A percentile compares a stretch with the other conserved stretches of the same genome.
Conservation (phyloP, 179 eudicot species). For the Gypsophila paniculata region DNA sequence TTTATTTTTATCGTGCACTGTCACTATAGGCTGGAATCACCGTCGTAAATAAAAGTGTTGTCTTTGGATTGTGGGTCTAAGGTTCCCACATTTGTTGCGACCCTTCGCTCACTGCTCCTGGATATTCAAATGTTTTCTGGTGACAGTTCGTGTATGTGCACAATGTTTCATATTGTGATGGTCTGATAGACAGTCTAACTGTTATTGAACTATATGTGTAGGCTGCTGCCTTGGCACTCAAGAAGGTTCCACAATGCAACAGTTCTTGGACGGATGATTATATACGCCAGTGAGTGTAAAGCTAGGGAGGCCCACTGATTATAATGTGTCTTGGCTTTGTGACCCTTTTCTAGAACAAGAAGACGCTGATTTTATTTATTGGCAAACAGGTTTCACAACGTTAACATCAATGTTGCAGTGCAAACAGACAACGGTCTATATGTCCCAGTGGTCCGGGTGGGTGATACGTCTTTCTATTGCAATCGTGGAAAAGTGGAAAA, state of each 20-base stretch:
- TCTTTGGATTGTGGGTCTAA: background rate
- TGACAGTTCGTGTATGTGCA: too few relatives aligned
- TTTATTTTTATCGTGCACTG: background rate
- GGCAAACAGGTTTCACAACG: constrained; percentile 61
- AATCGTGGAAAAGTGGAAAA: background rate
- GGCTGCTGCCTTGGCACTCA: constrained; percentile 98
- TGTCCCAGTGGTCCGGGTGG: constrained; percentile 86
- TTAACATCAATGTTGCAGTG: constrained; percentile 88
- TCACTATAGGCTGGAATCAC: background rate
- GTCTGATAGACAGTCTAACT: background rate
- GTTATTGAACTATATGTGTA: constrained; percentile 27
- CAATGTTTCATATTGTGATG: background rate
- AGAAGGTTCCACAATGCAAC: constrained; percentile 87
- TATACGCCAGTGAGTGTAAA: constrained; percentile 78
- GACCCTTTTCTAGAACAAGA: background rate
- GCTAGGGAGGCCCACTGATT: background rate
- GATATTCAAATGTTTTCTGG: background rate
- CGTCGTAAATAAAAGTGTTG: background rate
- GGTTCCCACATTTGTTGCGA: background rate
- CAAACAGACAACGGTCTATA: constrained; percentile 93
- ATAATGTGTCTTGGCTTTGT: background rate
- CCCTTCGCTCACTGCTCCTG: background rate
- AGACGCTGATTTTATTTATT: constrained; percentile 4
- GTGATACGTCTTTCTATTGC: constrained; percentile 2
- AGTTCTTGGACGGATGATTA: constrained; percentile 95